phyloP scores from a whole-genome alignment of 164 flowering plant species.

The Taxillus chinensis region DNA sequence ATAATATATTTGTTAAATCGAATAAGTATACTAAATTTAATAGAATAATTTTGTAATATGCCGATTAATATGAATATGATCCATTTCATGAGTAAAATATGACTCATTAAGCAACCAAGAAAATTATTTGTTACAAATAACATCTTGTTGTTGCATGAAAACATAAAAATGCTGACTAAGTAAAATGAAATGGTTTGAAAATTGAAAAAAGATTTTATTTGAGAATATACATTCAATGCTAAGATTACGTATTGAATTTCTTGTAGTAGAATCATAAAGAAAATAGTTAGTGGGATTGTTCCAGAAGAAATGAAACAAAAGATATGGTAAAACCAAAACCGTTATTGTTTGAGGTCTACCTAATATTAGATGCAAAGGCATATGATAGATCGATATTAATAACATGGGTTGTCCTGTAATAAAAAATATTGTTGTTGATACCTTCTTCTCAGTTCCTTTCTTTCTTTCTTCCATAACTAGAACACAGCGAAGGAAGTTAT shows the following conservation, averaged over 20 bases:
- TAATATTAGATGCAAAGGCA: conserved; percentile 7
- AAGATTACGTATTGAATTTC: too few relatives aligned
- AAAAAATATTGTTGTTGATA: conserved; percentile 8
- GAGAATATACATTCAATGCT: too few relatives aligned
- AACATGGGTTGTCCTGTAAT: conserved; percentile 11
- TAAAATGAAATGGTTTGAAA: too few relatives aligned
- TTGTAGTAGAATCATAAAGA: background rate
- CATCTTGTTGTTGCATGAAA: background rate
- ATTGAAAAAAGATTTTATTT: too few relatives aligned
- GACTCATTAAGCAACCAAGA: background rate
- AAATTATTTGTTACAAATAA: background rate
- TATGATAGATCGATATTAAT: conserved; percentile 14
- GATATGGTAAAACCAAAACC: background rate
- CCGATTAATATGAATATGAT: background rate
- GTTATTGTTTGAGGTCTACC: conserved; percentile 10
- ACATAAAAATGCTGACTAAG: background rate
- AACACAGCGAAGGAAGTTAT: too few relatives aligned
- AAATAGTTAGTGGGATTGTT: too few relatives aligned
- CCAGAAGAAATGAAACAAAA: too few relatives aligned
- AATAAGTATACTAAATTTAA: too few relatives aligned
- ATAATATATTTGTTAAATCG: too few relatives aligned
- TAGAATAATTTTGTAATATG: too few relatives aligned
- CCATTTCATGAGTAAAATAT: background rate
- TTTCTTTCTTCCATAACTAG: too few relatives aligned
- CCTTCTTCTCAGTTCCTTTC: too few relatives aligned